Base-by-base conservation (phyloP, 1,139 yeast genomes). In the Suhomyces bolitotheri region DNA sequence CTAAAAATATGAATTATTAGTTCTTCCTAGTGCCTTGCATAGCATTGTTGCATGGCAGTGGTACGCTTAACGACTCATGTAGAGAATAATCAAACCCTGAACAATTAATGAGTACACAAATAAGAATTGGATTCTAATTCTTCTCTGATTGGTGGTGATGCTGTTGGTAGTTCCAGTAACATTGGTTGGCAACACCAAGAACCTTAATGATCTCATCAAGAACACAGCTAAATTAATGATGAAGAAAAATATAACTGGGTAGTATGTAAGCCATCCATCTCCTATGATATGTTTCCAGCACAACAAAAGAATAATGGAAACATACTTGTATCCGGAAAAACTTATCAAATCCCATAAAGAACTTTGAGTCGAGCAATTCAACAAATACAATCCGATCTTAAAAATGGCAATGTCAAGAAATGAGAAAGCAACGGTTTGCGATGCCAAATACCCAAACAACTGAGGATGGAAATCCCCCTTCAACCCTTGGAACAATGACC, bases 381-480 rank as follows among this genome's bases (percentile, higher is more conserved):
- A 58, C 39, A 71, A 58, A 47, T 71, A 71, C 43, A 71, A 63
- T 1, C 77, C 76, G 11, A 66, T 54, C 43, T 64, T 64, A 50
- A 71, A 70, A n/a, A 71, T 53, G 25, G 56, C 51, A 13, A 71
- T 66, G 62, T 94, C 99, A 41, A 87, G 56, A 15, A 87, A 56
- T 39, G 88, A 77, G 54, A 88, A 85, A 0, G 96, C 96, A 48
- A 89, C 63, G 0, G 96, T 89, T 50, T 89, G 87, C 8, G 96
- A 82, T n/a, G 96, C 82, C 45, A 92, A 80, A 53, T 83, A 81
- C 4, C 97, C 97, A 49, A 94, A 77, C 49, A 89, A 72, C 55
- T 90, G 92, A 0, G 98, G 98, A 53, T 90, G 96, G 67, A 92
- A 94, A 25, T 82, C 83, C 14, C 96, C 97, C 39, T 81, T 78